These are phyloP conservation scores for Thelonectria blattea DNA, from an alignment of 2,329 filamentous ascomycete genomes.

Conservation along the genomic window DNA sequence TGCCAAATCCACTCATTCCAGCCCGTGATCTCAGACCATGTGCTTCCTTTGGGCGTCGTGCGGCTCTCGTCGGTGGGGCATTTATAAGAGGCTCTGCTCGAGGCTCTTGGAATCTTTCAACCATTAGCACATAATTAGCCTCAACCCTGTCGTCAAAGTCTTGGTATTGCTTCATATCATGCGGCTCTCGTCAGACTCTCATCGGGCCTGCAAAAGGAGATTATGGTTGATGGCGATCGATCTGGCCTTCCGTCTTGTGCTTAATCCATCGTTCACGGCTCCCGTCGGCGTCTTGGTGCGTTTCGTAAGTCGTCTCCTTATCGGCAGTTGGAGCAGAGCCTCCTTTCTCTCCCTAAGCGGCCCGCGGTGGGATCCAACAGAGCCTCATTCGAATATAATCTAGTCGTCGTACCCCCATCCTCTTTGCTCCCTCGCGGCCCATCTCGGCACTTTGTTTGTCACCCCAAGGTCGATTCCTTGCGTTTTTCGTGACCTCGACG, in stretches of 20 bases:
- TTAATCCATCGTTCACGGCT: background rate
- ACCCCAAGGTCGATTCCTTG: background rate
- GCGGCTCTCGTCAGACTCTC: background rate
- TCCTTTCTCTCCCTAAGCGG: background rate
- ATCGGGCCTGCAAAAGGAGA: background rate
- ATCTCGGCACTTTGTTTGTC: background rate
- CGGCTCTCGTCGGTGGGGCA: conserved; percentile 26
- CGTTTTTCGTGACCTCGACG: background rate
- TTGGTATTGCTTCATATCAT: conserved; percentile 14
- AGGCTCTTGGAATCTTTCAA: conserved; percentile 24
- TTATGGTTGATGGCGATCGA: background rate
- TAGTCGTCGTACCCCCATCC: background rate
- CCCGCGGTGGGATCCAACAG: background rate
- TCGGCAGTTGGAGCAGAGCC: background rate
- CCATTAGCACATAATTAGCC: conserved; percentile 37
- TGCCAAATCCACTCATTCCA: conserved; percentile 26
- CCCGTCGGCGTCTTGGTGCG: background rate
- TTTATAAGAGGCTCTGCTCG: conserved; percentile 30
- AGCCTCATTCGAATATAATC: background rate
- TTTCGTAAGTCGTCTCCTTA: background rate
- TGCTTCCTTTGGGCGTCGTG: conserved; percentile 27
- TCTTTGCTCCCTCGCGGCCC: background rate
- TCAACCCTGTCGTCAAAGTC: conserved; percentile 20
- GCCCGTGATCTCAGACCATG: conserved; percentile 21
- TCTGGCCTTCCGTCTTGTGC: background rate